Base-by-base conservation (phyloP, 2,329 filamentous ascomycete species). In the Aureobasidium subglaciale region DNA sequence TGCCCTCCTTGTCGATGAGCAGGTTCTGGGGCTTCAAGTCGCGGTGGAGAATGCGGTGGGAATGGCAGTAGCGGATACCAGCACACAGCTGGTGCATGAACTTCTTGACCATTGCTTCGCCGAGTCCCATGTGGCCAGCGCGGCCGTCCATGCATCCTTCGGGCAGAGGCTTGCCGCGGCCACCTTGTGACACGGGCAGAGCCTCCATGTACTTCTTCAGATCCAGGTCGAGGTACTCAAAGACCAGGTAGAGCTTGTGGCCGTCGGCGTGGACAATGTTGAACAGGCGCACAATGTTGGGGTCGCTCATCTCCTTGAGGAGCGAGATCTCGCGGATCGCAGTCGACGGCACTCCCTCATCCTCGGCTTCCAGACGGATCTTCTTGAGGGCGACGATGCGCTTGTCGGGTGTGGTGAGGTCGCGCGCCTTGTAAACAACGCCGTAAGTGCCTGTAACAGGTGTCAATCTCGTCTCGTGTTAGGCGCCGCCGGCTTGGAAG, bases 171-270 rank as follows among this genome's bases (percentile, higher is more conserved):
- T 91, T 93, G 65, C 89, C 90, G 58, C 90, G 84, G 37, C 90
- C 90, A 63, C 90, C 90, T 66, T 95, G 88, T 66, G 80, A 86
- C 57, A 92, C 84, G 4, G 90, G 90, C 40, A 95, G 80, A 6
- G 90, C 82, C 72, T 96, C 90, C 90, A 96, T 96, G 73, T 95
- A 96, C 72, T 95, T 95, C 77, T 96, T 96, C 64, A 96, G 77
- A 66, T 96, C 90, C 57, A 92, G 79, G 67, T 95, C 90, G 63
- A 96, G 85, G 72, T 88, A 96, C 70, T 96, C 90, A 61, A 91
- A 88, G 63, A 96, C 90, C 45, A 96, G 86, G 72, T 95, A 96
- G 49, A 96, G 83, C 75, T 96, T 96, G 75, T 95, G 89, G 56
- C 90, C 90, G 69, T 96, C 91, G 67, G 90, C 89, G 71, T 96